phyloP scores from a whole-genome alignment of 2,329 filamentous ascomycete genomes.

The Colletotrichum lini region DNA sequence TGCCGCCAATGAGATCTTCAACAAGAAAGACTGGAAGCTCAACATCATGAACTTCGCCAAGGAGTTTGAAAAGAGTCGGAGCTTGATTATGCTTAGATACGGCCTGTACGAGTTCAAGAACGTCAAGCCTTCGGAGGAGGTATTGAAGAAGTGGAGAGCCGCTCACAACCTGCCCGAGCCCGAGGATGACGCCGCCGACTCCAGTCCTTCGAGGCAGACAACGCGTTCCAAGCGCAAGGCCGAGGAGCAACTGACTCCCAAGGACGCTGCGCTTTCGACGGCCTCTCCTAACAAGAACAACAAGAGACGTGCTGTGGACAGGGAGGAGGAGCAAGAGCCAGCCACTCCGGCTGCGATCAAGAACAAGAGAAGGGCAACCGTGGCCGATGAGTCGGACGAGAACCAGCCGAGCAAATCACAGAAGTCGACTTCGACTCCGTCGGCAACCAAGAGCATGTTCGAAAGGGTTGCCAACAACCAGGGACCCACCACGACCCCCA shows the following conservation, averaged over 20 bases:
- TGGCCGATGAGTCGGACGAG: constrained; percentile 60
- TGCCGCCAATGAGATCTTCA: constrained; percentile 72
- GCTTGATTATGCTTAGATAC: constrained; percentile 73
- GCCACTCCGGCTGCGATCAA: constrained; percentile 57
- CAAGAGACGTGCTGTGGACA: constrained; percentile 65
- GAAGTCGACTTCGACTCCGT: constrained; percentile 61
- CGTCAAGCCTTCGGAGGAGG: constrained; percentile 70
- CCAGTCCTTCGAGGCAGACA: constrained; percentile 52
- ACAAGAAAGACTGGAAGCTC: constrained; percentile 73
- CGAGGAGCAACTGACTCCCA: constrained; percentile 62
- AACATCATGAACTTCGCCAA: constrained; percentile 75
- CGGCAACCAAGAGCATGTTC: constrained; percentile 69
- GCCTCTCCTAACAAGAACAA: constrained; percentile 56
- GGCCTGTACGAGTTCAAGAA: constrained; percentile 76
- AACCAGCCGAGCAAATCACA: constrained; percentile 66
- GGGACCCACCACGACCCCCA: constrained; percentile 51
- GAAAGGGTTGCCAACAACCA: constrained; percentile 70
- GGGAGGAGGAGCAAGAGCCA: constrained; percentile 52
- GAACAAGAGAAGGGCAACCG: constrained; percentile 68
- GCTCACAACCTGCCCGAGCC: constrained; percentile 68
- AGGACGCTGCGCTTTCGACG: constrained; percentile 52
- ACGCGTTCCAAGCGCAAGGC: constrained; percentile 68
- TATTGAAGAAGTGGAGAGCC: constrained; percentile 71
- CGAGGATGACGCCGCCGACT: constrained; percentile 58
- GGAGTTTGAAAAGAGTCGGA: constrained; percentile 75